Evolutionary conservation across 169 alveolate genomes (phyloP).

Genomic region (Theileria equi): DNA sequence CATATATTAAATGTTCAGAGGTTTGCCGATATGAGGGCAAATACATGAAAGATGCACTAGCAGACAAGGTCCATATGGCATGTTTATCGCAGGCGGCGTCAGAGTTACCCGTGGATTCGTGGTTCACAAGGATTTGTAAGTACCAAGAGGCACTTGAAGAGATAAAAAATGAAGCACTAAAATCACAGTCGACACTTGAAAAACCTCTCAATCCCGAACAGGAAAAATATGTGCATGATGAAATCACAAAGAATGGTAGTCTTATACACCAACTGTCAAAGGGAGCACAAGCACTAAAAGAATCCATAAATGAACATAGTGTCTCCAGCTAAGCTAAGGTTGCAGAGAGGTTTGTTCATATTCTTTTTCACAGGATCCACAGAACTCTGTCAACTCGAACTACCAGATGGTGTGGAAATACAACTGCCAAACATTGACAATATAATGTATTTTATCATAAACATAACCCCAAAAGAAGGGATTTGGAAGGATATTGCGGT

Average conservation of each 20-base stretch:
- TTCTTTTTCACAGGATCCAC: background rate
- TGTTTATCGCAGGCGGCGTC: conserved; percentile 57
- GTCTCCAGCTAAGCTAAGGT: conserved; percentile 16
- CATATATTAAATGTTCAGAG: conserved; percentile 10
- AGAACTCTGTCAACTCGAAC: conserved; percentile 35
- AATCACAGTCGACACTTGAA: conserved; percentile 16
- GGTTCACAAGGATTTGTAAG: conserved; percentile 45
- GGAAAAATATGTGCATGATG: conserved; percentile 23
- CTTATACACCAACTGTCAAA: conserved; percentile 41
- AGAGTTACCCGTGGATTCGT: conserved; percentile 51
- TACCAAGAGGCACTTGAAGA: conserved; percentile 50
- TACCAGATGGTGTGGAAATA: conserved; percentile 38
- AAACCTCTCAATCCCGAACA: conserved; percentile 18
- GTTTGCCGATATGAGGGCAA: conserved; percentile 33
- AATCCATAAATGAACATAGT: background rate
- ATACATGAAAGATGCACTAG: conserved; percentile 44
- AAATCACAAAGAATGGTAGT: conserved; percentile 23
- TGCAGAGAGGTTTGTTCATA: conserved; percentile 3
- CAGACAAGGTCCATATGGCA: conserved; percentile 50
- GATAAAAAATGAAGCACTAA: conserved; percentile 45
- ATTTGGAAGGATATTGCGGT: conserved; percentile 39
- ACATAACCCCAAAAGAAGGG: conserved; percentile 40
- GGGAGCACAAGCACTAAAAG: conserved; percentile 34
- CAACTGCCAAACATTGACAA: conserved; percentile 49
- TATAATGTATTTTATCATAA: conserved; percentile 30